Percentiles rank a stretch among this genome's conserved stretches.
These are phyloP conservation scores for Bombardia bombarda DNA, from an alignment of 495 filamentous ascomycete species.

Conservation along the genomic window DNA sequence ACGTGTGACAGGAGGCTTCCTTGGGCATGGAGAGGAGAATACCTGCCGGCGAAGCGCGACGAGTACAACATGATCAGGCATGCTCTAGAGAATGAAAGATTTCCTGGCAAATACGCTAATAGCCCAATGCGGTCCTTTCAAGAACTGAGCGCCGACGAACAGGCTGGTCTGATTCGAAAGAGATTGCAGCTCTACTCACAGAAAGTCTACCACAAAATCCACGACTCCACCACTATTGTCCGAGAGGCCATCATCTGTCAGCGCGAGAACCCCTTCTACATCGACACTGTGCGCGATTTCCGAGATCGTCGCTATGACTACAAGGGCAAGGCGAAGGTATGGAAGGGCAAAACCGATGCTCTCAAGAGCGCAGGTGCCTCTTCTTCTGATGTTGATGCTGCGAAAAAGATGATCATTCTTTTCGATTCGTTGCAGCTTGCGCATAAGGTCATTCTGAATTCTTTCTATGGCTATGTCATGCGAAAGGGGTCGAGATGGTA, in stretches of 20 bases:
- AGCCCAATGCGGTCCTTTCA: constrained; percentile 65
- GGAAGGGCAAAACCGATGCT: constrained; percentile 90
- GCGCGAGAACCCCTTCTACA: constrained; percentile 97
- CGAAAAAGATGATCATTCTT: constrained; percentile 96
- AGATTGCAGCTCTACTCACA: constrained; percentile 88
- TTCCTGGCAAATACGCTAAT: constrained; percentile 68
- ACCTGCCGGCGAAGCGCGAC: constrained; percentile 87
- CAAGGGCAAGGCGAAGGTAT: constrained; percentile 95
- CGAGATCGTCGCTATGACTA: constrained; percentile 95
- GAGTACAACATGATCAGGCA: constrained; percentile 99
- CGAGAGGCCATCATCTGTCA: constrained; percentile 98
- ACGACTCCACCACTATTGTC: constrained; percentile 87
- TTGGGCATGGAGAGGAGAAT: constrained; percentile 98
- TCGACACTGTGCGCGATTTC: constrained; percentile 91
- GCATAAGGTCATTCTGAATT: constrained; percentile 98
- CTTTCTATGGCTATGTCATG: constrained; percentile 99
- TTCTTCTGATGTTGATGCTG: constrained; percentile 73
- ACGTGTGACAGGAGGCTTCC: constrained; percentile 92
- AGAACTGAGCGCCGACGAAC: constrained; percentile 77
- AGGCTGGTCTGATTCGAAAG: constrained; percentile 74
- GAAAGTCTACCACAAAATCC: constrained; percentile 99
- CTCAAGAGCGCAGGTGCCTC: constrained; percentile 76
- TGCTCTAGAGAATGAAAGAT: constrained; percentile 85
- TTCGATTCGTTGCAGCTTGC: constrained; percentile 96
- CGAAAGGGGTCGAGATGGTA: constrained; percentile 98